Evolutionary conservation across 345 rosid genomes (phyloP), one percentile per base, ranked within the genome.

Genomic region (Erysimum cheiranthoides): DNA sequence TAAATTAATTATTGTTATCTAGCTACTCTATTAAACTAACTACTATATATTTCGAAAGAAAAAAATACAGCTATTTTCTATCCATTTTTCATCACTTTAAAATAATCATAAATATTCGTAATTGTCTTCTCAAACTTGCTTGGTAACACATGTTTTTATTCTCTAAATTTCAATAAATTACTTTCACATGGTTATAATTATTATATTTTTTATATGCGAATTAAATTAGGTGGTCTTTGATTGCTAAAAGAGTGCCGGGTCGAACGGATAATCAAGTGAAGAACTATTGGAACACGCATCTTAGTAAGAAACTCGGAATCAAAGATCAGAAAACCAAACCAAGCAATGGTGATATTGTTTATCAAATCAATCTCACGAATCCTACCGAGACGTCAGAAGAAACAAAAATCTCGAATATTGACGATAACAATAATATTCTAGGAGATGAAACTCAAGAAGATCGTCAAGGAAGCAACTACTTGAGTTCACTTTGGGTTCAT

Each of bases 241-340:
- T 89, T 57, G 94, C 90, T 1, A 86, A 83, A 81, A 61, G 91
- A n/a, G 87, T 85, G 39, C 93, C 91, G 1, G 91, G 93, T 47
- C 67, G 91, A 67, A 89, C 90, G 7, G 93, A 89, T 78, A 87
- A 89, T 70, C 93, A 85, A 83, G 89, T 86, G 83, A 88, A 88
- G 78, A 88, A 86, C 66, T 84, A 85, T 82, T 86, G 90, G 90
- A 86, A 88, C 56, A 82, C 84, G 1, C 89, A 79, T 77, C 73
- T 85, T 74, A 81, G 87, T 76, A 86, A 85, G 70, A 86, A 76
- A 78, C 79, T 85, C 2, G 84, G 84, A 36, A 80, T 82, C 73
- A 81, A 74, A 74, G 75, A 80, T 38, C 74, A 70, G 61, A 81
- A 31, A 42, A 38, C 18, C 40, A 46, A 54, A 31, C 51, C 54